Evolutionary conservation across 768 basidiomycete species (phyloP).

Genomic region (Crepidotus variabilis): DNA sequence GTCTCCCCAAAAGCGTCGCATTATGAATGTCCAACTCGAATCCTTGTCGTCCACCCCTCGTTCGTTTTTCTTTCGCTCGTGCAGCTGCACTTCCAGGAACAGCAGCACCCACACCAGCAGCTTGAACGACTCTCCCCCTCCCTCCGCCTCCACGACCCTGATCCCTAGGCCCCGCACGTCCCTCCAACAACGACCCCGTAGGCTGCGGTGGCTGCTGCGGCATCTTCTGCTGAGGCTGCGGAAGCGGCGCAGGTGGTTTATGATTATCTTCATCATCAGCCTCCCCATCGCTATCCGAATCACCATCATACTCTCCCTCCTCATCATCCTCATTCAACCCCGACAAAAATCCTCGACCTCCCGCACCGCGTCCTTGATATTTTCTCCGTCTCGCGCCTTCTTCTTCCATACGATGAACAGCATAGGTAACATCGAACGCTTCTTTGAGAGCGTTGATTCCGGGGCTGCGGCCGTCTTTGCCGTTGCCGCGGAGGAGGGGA

Average conservation of each 20-base stretch:
- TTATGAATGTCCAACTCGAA: slow-evolving; percentile 88
- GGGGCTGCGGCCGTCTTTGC: slow-evolving; percentile 81
- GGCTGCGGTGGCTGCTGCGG: background rate
- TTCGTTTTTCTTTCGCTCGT: slow-evolving; percentile 8
- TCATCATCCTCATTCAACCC: slow-evolving; percentile 96
- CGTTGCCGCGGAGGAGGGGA: slow-evolving; percentile 74
- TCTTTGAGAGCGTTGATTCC: slow-evolving; percentile 93
- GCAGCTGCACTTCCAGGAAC: slow-evolving; percentile 3
- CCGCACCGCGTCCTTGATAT: slow-evolving; percentile 71
- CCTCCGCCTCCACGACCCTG: slow-evolving; percentile 20
- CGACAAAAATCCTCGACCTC: slow-evolving; percentile 70
- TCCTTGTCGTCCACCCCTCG: slow-evolving; percentile 15
- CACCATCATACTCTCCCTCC: slow-evolving; percentile 49
- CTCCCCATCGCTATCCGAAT: slow-evolving; percentile 29
- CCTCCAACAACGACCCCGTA: slow-evolving; percentile 21
- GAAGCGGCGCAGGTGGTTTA: background rate
- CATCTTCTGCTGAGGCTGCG: slow-evolving; percentile 2
- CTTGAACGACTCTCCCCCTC: slow-evolving; percentile 10
- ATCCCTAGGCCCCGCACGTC: slow-evolving; percentile 34
- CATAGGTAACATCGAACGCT: slow-evolving; percentile 98
- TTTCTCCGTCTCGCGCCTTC: slow-evolving; percentile 87
- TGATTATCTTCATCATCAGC: slow-evolving; percentile 46
- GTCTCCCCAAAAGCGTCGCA: slow-evolving; percentile 79
- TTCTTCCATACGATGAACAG: slow-evolving; percentile 99
- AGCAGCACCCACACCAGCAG: slow-evolving; percentile 12